These are phyloP conservation scores for Cutaneotrichosporon spelunceum DNA, from an alignment of 1,284 basidiomycete genomes.

Conservation along the genomic window DNA sequence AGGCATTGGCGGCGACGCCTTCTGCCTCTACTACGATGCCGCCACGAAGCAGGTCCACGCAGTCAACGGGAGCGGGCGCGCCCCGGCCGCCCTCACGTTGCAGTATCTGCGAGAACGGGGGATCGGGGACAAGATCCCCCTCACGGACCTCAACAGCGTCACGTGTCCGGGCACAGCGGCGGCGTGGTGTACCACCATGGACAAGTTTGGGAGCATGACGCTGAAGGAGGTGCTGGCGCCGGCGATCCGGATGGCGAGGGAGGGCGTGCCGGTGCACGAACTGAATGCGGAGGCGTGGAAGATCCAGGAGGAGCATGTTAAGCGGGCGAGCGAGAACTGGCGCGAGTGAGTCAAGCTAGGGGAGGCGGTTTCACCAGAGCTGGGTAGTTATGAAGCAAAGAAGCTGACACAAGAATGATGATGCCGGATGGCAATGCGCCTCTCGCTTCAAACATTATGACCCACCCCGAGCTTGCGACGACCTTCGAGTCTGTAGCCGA, in stretches of 20 bases:
- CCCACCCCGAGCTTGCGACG: constrained; percentile 70
- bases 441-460: constrained; percentile 70
- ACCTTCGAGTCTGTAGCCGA: constrained; percentile 76
- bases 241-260: constrained; percentile 77
- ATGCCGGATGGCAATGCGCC: constrained; percentile 44
- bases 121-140: constrained; percentile 66
- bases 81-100: constrained; percentile 74
- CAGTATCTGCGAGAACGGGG: constrained; percentile 70
- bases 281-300: constrained; percentile 68
- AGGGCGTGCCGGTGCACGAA: constrained; percentile 66
- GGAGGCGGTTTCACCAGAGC: not conserved
- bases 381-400: not conserved
- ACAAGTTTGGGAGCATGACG: constrained; percentile 71
- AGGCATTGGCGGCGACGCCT: constrained; percentile 61
- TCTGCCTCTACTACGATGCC: constrained; percentile 87
- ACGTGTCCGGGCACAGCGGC: constrained; percentile 93
- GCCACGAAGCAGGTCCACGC: constrained; percentile 67
- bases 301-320: constrained; percentile 68
- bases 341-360: constrained; percentile 52
- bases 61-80: constrained; percentile 63
- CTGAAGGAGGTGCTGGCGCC: constrained; percentile 82
- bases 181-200: constrained; percentile 86
- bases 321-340: constrained; percentile 74
- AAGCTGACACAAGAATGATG: constrained; percentile 41
- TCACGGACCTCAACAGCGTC: constrained; percentile 75